These are phyloP conservation scores for Auxenochlorella protothecoides DNA, from an alignment of 139 green algal species.

Conservation along the genomic window DNA sequence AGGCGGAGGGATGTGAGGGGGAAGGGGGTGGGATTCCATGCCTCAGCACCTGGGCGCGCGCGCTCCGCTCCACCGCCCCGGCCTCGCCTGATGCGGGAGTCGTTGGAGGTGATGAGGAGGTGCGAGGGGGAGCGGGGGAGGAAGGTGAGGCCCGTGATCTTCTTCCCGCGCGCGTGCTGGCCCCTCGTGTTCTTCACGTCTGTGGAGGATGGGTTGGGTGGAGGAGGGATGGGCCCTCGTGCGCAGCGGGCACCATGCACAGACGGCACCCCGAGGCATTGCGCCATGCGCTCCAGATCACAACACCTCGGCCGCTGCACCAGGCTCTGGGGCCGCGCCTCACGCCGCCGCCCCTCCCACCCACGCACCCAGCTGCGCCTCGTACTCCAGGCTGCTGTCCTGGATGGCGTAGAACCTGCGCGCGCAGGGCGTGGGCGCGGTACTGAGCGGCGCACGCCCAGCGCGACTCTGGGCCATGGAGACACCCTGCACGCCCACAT, in stretches of 20 bases:
- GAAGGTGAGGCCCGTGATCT: slow-evolving; percentile 72
- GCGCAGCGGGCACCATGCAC: too few relatives aligned
- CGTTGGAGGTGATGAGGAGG: slow-evolving; percentile 80
- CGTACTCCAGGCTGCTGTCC: slow-evolving; percentile 55
- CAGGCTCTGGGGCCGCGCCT: too few relatives aligned
- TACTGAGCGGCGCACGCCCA: too few relatives aligned
- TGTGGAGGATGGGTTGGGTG: neutral
- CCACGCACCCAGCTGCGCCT: slow-evolving; percentile 50
- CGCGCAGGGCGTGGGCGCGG: slow-evolving; percentile 12
- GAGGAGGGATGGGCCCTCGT: neutral
- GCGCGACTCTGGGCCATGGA: too few relatives aligned
- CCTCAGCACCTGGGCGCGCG: too few relatives aligned
- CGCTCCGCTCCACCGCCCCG: too few relatives aligned
- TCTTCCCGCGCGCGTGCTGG: slow-evolving; percentile 44
- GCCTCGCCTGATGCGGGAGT: slow-evolving; percentile 53
- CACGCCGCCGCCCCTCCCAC: too few relatives aligned
- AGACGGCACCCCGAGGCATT: too few relatives aligned
- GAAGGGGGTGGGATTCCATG: slow-evolving; percentile 61
- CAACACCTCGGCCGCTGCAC: too few relatives aligned
- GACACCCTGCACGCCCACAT: too few relatives aligned
- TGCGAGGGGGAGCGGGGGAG: slow-evolving; percentile 33
- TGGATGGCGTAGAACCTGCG: slow-evolving; percentile 53
- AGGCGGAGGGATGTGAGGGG: neutral
- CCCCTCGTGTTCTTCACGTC: slow-evolving; percentile 52
- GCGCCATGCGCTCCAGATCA: too few relatives aligned